Evolutionary conservation across 1,284 basidiomycete genomes (phyloP), one percentile per base, ranked within the genome.

Genomic region (Schizophyllum amplum): DNA sequence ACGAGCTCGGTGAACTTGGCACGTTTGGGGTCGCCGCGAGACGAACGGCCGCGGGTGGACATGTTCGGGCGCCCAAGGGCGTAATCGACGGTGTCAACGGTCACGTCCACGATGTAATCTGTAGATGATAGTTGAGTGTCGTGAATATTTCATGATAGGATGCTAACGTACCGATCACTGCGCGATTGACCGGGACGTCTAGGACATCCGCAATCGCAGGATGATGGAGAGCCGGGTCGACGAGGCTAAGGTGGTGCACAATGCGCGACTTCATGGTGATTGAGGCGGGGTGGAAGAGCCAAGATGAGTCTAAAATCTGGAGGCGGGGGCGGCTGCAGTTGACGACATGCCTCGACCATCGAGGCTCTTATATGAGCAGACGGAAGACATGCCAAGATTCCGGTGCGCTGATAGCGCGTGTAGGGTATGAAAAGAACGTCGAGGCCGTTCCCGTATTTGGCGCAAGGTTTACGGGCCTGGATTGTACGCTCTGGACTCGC

Each of bases 161-260:
- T 9, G 3, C 17, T 9, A 17, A 13, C 33, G 33, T 65, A 88
- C 86, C 84, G 56, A 85, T 79, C 65, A 89, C 67, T 33, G 76
- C 71, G 53, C 75, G 73, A 57, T 79, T 74, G 57, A 87, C 69
- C 69, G 84, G 82, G 64, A 83, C 67, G 60, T 82, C 78, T 64
- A 87, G 71, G 58, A 89, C 79, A 64, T 84, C 75, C 54, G 86
- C 72, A 55, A 87, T 76, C 22, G 77, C 83, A 21, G 80, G 79
- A 1, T 81, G 81, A 67, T 88, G 86, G 1, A 72, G 65, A 1
- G 81, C 67, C 20, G 83, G 73, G 68, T 86, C 79, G 54, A 87
- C 79, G 65, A 86, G 83, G 63, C 76, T 80, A 1, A 83, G 83
- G 27, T 72, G 77, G 70, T 87, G 84, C 48, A 85, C 42, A 0